Evolutionary conservation across 352 stramenopile genomes (phyloP), one percentile per base, ranked within the genome.

Genomic region (Peronospora farinosa): DNA sequence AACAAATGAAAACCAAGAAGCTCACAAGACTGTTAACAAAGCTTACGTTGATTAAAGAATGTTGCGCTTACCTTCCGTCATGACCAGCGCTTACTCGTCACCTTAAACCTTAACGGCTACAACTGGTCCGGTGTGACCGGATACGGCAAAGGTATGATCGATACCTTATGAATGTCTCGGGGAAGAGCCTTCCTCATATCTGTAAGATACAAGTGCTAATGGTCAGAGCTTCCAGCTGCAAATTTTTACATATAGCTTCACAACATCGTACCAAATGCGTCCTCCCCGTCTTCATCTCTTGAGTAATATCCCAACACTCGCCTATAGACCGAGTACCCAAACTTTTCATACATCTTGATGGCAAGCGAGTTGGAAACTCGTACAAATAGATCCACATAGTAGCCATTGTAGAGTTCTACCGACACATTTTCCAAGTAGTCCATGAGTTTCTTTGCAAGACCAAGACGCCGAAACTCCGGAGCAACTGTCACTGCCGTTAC

Each of bases 331-430:
- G 67, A 84, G 66, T 97, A 97, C 23, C 88, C 90, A 58, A 97
- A 86, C 30, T 91, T 88, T 46, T 92, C 71, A 67, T 97, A 97
- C 88, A 97, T 97, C 41, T 61, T 56, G 43, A 97, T 96, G 12
- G 92, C 92, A 13, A 95, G 60, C 30, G 65, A 72, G 78, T 99
- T 99, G 33, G 91, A 97, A 15, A 93, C 84, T 21, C 96, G 78
- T 15, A 99, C 96, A 62, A 98, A 99, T n/a, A 99, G 71, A 63
- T 99, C 96, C 42, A 99, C 96, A 76, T 98, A 99, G 76, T 97
- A 98, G 13, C 75, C 92, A 66, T 98, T 88, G 54, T 83, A 90
- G 40, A 88, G 66, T 47, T 88, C 72, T 17, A 83, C 63, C 7
- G 79, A 87, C 12, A 91, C 77, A 36, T 82, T 75, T 69, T 97